Evolutionary conservation across 176 grass and related monocot species (phyloP).

Genomic region (Thinopyrum elongatum): DNA sequence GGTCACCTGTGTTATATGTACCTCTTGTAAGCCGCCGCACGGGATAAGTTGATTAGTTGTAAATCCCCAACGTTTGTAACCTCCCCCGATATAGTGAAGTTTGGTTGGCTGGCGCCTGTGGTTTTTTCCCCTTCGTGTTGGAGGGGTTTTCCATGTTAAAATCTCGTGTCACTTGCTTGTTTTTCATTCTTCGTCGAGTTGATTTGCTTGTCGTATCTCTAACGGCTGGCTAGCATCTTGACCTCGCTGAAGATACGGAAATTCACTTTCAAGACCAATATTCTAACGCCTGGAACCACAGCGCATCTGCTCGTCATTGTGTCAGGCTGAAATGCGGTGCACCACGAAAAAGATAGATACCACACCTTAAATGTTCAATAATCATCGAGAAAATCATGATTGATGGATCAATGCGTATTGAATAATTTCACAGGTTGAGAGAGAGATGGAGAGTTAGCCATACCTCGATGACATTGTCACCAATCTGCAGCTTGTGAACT

Average conservation of each 20-base stretch:
- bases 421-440: not conserved
- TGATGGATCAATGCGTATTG: not conserved
- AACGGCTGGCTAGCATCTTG: conserved; percentile 7
- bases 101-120: no score
- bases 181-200: no score
- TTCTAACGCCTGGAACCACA: not conserved
- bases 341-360: not conserved
- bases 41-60: no score
- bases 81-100: no score
- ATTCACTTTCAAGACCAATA: conserved; percentile 5
- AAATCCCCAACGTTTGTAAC: no score
- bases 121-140: no score
- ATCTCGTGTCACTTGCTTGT: no score
- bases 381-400: not conserved
- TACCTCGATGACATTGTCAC: not conserved
- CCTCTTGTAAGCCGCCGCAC: no score
- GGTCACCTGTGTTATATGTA: no score
- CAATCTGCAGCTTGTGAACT: not conserved
- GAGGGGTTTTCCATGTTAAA: no score
- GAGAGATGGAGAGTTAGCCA: not conserved
- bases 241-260: not conserved
- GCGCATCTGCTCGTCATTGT: not conserved
- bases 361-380: not conserved
- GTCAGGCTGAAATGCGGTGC: not conserved
- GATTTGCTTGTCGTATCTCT: no score